Evolutionary conservation across 139 green algal species (phyloP).

Genomic region (Klebsormidium nitens): DNA sequence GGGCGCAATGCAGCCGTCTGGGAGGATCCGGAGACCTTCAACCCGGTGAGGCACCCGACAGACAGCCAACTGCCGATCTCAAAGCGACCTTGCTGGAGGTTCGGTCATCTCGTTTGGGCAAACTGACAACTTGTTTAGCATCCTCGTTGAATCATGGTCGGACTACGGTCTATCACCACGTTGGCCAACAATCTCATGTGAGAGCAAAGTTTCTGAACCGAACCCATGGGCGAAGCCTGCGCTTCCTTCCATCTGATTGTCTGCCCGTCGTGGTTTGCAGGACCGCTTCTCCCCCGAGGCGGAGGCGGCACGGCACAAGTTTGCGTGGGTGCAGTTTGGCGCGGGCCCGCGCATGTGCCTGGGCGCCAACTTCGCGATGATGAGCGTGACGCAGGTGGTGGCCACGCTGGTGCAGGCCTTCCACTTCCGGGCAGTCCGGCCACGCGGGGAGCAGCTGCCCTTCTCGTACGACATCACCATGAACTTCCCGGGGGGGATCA

Average conservation of each 20-base stretch:
- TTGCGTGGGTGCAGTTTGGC: conserved; percentile 38
- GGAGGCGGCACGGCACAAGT: conserved; percentile 23
- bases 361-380: conserved; percentile 36
- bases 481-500: conserved; percentile 33
- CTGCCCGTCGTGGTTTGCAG: background rate
- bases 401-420: conserved; percentile 32
- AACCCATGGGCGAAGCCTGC: background rate
- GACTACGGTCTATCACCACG: background rate
- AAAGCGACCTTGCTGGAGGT: no score
- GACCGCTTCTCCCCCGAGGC: conserved; percentile 18
- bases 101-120: no score
- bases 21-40: conserved; percentile 49
- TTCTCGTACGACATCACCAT: conserved; percentile 44
- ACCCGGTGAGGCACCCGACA: conserved; percentile 34
- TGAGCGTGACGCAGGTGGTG: conserved; percentile 29
- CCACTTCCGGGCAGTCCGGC: background rate
- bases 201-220: no score
- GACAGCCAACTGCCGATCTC: no score
- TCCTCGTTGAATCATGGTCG: background rate
- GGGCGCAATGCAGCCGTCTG: conserved; percentile 51
- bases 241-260: background rate
- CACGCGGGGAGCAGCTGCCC: conserved; percentile 4
- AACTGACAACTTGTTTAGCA: background rate
- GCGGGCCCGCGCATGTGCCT: conserved; percentile 43
- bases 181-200: no score